Conservation (phyloP, 2,329 filamentous ascomycete genomes). For the Pyricularia grisea region DNA sequence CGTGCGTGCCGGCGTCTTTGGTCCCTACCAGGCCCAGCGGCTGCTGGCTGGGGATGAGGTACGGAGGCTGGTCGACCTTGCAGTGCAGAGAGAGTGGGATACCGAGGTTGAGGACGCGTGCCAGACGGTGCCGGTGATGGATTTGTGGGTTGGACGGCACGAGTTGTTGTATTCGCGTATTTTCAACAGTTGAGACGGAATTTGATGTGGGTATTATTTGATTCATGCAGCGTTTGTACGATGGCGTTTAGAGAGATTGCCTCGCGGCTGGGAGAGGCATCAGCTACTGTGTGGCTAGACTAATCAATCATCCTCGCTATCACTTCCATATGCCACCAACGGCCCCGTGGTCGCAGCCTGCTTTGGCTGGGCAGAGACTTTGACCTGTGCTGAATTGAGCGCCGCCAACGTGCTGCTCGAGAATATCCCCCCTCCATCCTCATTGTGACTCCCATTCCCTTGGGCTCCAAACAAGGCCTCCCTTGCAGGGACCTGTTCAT, state of each 20-base stretch:
- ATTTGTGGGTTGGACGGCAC: constrained; percentile 75
- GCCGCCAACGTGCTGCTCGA: constrained; percentile 75
- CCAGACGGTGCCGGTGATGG: constrained; percentile 68
- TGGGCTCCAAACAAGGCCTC: background rate
- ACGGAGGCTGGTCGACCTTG: constrained; percentile 44
- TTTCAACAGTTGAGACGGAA: constrained; percentile 60
- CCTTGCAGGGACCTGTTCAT: constrained; percentile 9
- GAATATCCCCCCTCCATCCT: constrained; percentile 56
- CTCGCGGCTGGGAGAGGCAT: background rate
- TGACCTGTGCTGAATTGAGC: constrained; percentile 49
- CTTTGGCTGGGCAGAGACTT: constrained; percentile 43
- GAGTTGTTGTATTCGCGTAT: constrained; percentile 78
- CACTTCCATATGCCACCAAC: constrained; percentile 82
- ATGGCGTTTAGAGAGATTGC: background rate
- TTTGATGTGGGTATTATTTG: background rate
- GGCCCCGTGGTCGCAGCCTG: constrained; percentile 51
- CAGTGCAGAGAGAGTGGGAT: constrained; percentile 52
- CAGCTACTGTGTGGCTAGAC: background rate
- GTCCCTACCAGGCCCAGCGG: constrained; percentile 71
- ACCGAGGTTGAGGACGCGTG: constrained; percentile 56
- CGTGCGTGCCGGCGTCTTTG: constrained; percentile 68
- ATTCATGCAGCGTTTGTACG: background rate
- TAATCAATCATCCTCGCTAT: constrained; percentile 29
- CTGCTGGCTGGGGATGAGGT: constrained; percentile 55
- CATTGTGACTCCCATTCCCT: constrained; percentile 18